Evolutionary conservation across 495 filamentous ascomycete genomes (phyloP), one percentile per base, ranked within the genome.

Genomic region (Trichoderma gamsii): DNA sequence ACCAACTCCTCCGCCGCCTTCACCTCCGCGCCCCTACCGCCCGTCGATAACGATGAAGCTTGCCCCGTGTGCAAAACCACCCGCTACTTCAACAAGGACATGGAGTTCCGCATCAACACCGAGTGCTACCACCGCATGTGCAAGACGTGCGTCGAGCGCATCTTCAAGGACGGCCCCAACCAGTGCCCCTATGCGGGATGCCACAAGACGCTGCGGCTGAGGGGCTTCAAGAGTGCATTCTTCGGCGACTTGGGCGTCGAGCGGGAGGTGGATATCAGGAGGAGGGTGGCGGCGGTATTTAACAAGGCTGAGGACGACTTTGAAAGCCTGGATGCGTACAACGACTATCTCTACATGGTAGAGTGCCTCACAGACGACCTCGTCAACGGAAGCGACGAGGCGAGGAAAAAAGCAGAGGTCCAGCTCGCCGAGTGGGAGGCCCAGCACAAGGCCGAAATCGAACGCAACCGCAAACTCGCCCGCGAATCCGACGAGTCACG

Each of bases 51-150:
- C 32, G 80, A 85, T 69, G 92, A 97, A 78, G 90, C 92, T 75
- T 99, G 95, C 80, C 96, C 93, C 59, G 90, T 97, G 72, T 99
- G 95, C 89, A 97, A 96, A 78, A 93, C 92, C 66, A 90, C 90
- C 67, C 90, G 92, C 67, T 98, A 98, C 82, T 87, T 98, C 74
- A 98, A 97, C 81, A 88, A 87, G 27, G 87, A 91, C 79, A 93
- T 99, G 86, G 83, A 85, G 66, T 97, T 99, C 79, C 90, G 96
- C 70, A 91, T 98, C 78, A 97, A 97, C 78, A 91, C 94, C 21
- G 92, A 96, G 81, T 99, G 95, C 85, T 99, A 98, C 83, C 95
- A 99, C 85, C 91, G 90, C 70, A 97, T 99, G 92, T 99, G 95
- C 80, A 86, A 88, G 73, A 91, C 89, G 43, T 98, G 95, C 82